These are phyloP conservation scores for Kwoniella shivajii DNA, from an alignment of 1,284 basidiomycete genomes.

Conservation along the genomic window DNA sequence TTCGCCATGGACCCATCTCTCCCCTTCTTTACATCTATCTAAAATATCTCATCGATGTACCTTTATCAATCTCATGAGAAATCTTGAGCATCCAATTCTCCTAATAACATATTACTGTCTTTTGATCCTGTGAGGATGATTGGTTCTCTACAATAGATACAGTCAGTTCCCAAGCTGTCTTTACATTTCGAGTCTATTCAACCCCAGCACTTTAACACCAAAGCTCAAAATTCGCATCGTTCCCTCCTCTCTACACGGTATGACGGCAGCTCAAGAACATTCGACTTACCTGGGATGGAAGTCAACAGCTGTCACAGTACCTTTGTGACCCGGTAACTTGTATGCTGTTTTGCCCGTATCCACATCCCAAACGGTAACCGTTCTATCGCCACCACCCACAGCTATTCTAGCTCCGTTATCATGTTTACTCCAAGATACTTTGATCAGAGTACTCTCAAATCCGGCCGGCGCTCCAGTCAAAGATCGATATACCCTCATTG, in stretches of 20 bases:
- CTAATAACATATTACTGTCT: slow-evolving; percentile 83
- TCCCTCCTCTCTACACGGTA: neutral
- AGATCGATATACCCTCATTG: slow-evolving; percentile 75
- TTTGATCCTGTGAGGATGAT: slow-evolving; percentile 87
- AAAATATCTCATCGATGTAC: too few relatives aligned
- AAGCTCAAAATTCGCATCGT: too few relatives aligned
- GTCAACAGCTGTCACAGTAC: slow-evolving; percentile 85
- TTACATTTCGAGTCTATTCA: too few relatives aligned
- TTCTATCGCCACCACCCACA: slow-evolving; percentile 57
- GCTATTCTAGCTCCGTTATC: slow-evolving; percentile 55
- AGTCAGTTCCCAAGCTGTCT: too few relatives aligned
- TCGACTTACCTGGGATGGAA: slow-evolving; percentile 64
- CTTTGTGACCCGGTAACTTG: slow-evolving; percentile 92
- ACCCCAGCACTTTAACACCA: too few relatives aligned
- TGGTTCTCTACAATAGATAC: slow-evolving; percentile 66
- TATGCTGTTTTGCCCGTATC: slow-evolving; percentile 80
- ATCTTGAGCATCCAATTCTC: slow-evolving; percentile 70
- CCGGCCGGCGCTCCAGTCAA: slow-evolving; percentile 84
- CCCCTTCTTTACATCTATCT: too few relatives aligned
- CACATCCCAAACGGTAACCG: slow-evolving; percentile 89
- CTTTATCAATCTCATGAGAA: slow-evolving; percentile 26
- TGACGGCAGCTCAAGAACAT: neutral
- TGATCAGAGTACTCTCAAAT: slow-evolving; percentile 79
- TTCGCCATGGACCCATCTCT: too few relatives aligned
- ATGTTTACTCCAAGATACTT: slow-evolving; percentile 67